Evolutionary conservation across 345 rosid genomes (phyloP).

Genomic region (Citrus unshiu): DNA sequence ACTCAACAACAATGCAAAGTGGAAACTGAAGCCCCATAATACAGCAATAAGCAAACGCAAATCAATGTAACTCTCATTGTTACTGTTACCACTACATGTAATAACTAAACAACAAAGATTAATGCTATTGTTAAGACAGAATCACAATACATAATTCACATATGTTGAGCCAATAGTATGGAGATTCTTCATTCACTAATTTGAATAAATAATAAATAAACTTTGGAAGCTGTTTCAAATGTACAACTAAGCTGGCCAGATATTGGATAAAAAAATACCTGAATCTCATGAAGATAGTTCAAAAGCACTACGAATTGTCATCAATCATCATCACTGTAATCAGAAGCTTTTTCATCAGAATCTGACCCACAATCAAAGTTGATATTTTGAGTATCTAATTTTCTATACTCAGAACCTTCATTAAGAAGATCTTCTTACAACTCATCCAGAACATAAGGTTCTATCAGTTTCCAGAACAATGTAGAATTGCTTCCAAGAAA

Average conservation of each 20-base stretch:
- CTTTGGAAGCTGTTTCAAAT: not conserved
- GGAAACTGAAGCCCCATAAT: too few relatives aligned
- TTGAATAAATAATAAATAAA: not conserved
- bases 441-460: constrained; percentile 53
- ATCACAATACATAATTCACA: not conserved
- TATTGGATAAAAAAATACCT: not conserved
- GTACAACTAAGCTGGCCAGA: not conserved
- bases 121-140: too few relatives aligned
- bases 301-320: constrained; percentile 8
- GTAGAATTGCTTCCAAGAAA: constrained; percentile 55
- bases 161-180: not conserved
- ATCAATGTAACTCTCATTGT: too few relatives aligned
- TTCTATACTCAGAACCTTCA: constrained; percentile 13
- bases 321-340: constrained; percentile 20
- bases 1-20: too few relatives aligned
- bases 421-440: constrained; percentile 45
- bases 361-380: constrained; percentile 38
- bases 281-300: not conserved
- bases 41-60: too few relatives aligned
- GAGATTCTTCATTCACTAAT: not conserved
- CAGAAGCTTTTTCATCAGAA: constrained; percentile 25
- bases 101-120: not conserved
- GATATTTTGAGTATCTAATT: constrained; percentile 24
- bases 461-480: constrained; percentile 67
- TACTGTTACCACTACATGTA: too few relatives aligned